phyloP scores from a whole-genome alignment of 2,329 filamentous ascomycete species.

The Trichoderma lentiforme region DNA sequence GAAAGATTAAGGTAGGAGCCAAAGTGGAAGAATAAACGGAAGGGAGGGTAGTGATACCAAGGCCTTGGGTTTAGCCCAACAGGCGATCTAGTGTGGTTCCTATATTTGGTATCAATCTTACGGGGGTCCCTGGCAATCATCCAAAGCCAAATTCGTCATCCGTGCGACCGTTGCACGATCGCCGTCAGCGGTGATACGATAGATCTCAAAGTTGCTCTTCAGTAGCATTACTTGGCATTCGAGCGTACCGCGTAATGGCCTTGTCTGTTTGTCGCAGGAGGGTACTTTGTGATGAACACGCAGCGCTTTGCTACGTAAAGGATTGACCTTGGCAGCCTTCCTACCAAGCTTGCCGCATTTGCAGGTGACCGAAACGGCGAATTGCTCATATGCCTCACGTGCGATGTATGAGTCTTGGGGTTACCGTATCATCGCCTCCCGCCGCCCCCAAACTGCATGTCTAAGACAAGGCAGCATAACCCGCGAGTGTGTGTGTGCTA shows the following conservation, averaged over 20 bases:
- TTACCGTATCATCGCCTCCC: slow-evolving; percentile 10
- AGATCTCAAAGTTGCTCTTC: background rate
- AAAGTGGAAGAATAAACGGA: slow-evolving; percentile 11
- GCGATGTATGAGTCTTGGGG: background rate
- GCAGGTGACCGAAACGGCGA: slow-evolving; percentile 2
- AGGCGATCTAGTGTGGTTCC: slow-evolving; percentile 18
- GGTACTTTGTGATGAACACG: background rate
- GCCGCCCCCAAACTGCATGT: slow-evolving; percentile 16
- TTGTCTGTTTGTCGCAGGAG: background rate
- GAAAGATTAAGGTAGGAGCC: slow-evolving; percentile 13
- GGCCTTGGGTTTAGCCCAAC: slow-evolving; percentile 16
- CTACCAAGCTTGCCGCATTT: background rate
- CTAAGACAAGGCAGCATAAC: slow-evolving; percentile 17
- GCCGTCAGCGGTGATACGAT: slow-evolving; percentile 11
- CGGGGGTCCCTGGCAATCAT: slow-evolving; percentile 1
- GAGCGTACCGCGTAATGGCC: background rate
- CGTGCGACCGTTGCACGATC: slow-evolving; percentile 18
- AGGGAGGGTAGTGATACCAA: slow-evolving; percentile 20
- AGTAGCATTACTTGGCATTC: background rate
- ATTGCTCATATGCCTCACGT: slow-evolving; percentile 12
- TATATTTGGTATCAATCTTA: slow-evolving; percentile 17
- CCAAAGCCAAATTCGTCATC: slow-evolving; percentile 15
- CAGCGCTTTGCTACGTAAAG: background rate
- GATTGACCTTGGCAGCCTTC: background rate
- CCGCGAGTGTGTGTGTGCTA: slow-evolving; percentile 2